Evolutionary conservation across 176 grass and related monocot genomes (phyloP).

Genomic region (Musa beccarii): DNA sequence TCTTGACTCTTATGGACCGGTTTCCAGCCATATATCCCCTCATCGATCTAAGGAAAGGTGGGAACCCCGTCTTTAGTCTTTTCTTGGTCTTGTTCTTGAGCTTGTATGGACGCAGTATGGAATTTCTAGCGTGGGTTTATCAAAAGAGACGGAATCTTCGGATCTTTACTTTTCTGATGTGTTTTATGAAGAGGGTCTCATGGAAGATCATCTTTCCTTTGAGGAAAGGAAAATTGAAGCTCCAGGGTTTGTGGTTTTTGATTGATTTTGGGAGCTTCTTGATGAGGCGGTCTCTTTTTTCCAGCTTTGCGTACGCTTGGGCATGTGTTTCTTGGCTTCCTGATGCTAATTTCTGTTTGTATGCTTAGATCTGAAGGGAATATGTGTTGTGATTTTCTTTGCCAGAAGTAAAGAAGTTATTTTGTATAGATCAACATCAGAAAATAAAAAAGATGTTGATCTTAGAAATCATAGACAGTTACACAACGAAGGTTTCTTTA

Average conservation of each 20-base stretch:
- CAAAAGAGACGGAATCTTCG: background rate
- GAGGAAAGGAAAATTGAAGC: background rate
- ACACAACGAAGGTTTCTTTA: too few relatives aligned
- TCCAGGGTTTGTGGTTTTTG: background rate
- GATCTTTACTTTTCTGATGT: background rate
- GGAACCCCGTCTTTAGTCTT: background rate
- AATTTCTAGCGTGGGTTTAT: conserved; percentile 1
- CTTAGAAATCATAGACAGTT: too few relatives aligned
- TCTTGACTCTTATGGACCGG: conserved; percentile 14
- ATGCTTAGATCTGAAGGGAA: background rate
- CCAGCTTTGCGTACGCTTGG: background rate
- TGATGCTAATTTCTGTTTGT: too few relatives aligned
- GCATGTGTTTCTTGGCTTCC: background rate
- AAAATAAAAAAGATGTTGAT: too few relatives aligned
- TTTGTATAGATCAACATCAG: too few relatives aligned
- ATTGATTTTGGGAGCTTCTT: background rate
- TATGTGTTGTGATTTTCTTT: background rate
- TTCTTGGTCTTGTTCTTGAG: background rate
- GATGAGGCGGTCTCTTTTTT: background rate
- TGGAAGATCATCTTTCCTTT: background rate
- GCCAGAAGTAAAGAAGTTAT: background rate
- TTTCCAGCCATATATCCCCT: conserved; percentile 3
- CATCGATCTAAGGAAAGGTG: conserved; percentile 36
- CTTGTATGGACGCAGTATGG: background rate
- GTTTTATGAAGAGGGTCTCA: background rate